Evolutionary conservation across 768 basidiomycete species (phyloP), one percentile per base, ranked within the genome.

Genomic region (Strobilomyces dryophilus): DNA sequence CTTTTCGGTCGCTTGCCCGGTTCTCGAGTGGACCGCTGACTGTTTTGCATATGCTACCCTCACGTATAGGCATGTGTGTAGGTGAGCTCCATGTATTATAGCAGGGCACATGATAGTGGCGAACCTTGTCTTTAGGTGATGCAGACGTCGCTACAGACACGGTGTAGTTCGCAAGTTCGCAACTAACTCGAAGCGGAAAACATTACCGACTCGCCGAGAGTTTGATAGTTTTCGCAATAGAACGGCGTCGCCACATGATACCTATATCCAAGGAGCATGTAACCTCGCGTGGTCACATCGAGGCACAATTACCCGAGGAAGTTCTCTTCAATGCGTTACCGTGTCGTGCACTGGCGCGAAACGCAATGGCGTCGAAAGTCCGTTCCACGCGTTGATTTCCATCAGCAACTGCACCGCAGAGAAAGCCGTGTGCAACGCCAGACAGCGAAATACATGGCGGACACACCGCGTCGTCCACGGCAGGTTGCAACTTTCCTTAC

Each of bases 371-470:
- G 50, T 50, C 27, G 24, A 48, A 46, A 42, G 51, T 31, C 18
- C 21, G 27, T 41, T 47, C 41, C 58, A 32, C 52, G 61, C 34
- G 44, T 29, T 36, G 36, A 45, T 58, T 53, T 53, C 52, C 49
- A 47, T 27, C 58, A 34, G 48, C 39, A 26, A 37, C 34, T 45
- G 37, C 12, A 43, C 17, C 18, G 5, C 48, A 37, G 32, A 39
- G 49, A 49, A 41, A 40, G n/a, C 45, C 11, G 37, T 12, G 11
- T 49, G 18, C 26, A 32, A 32, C 31, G 26, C 48, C 15, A 32
- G 40, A 24, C 37, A n/a, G 49, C 29, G 39, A 45, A 40, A 42
- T 42, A 40, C 9, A 51, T 52, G 48, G 26, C n/a, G 14, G n/a
- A 45, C 8, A 2, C 32, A 17, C 27, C 27, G 27, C 8, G 27